These are phyloP conservation scores for Deinandra increscens DNA, from an alignment of 129 eudicot genomes.

Conservation along the genomic window DNA sequence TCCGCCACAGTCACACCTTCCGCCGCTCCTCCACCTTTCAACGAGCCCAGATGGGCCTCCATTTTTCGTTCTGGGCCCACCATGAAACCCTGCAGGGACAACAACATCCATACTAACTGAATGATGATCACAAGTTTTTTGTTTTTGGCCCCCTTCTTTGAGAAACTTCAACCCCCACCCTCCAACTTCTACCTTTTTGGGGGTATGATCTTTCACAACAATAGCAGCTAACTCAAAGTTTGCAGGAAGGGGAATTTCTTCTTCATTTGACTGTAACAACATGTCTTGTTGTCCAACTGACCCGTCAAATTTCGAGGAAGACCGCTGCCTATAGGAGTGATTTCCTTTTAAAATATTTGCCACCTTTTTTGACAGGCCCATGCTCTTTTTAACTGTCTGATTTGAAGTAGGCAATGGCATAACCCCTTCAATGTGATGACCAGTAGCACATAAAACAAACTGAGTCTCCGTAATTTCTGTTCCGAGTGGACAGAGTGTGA, in stretches of 20 bases:
- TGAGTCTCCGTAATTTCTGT: slow-evolving; percentile 57
- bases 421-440: slow-evolving; percentile 34
- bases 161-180: slow-evolving; percentile 99
- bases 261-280: slow-evolving; percentile 27
- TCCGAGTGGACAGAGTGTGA: slow-evolving; percentile 41
- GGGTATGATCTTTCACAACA: slow-evolving; percentile 63
- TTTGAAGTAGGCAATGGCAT: slow-evolving; percentile 37
- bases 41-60: slow-evolving; percentile 77
- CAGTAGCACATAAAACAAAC: slow-evolving; percentile 53
- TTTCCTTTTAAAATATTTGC: slow-evolving; percentile 48
- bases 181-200: slow-evolving; percentile 42
- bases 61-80: slow-evolving; percentile 58
- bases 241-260: slow-evolving; percentile 23
- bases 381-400: slow-evolving; percentile 43
- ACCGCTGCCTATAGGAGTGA: slow-evolving; percentile 27
- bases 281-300: slow-evolving; percentile 39
- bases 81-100: slow-evolving; percentile 78
- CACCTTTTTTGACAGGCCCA: slow-evolving; percentile 57
- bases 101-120: slow-evolving; percentile 58
- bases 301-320: slow-evolving; percentile 30
- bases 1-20: slow-evolving; percentile 93
- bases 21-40: slow-evolving; percentile 79
- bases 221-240: slow-evolving; percentile 81
- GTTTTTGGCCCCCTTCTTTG: slow-evolving; percentile 37
- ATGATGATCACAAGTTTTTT: slow-evolving; percentile 16